Evolutionary conservation across 345 rosid species (phyloP), one percentile per base, ranked within the genome.

Genomic region (Boechera retrofracta): DNA sequence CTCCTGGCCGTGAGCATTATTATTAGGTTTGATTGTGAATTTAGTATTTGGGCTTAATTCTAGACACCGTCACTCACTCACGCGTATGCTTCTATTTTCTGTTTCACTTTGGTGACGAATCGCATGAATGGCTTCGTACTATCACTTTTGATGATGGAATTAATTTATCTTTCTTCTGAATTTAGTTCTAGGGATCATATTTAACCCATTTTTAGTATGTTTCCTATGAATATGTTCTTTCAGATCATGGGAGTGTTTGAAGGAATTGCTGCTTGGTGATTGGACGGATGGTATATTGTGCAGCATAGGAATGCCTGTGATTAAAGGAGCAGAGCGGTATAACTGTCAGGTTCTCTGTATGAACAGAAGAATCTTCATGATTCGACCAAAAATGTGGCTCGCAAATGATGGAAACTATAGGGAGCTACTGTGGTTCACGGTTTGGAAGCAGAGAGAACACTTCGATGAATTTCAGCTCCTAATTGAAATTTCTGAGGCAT

Each of bases 221-320:
- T 53, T 16, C 2, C 0, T 55, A 47, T 42, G 54, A 36, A 48
- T 68, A 9, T 64, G 48, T 6, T 71, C 15, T 35, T 77, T 83
- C 78, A 95, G 98, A 57, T 95, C 16, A 16, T 16, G 99, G 99
- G 98, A 91, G 65, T 89, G 99, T 81, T 86, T 92, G 88, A 91
- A 90, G 74, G 98, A 92, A 31, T 62, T 95, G 77, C 54, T 95
- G 74, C 75, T 86, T 24, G 91, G 93, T 57, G 94, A 92, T 71
- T 89, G 88, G 91, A 92, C 97, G 0, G 91, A 89, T 75, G 96
- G 88, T 28, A 89, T 95, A 70, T 71, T 92, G 32, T 92, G 99
- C 83, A 92, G 99, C 82, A 83, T 95, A 21, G 99, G 99, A 65
- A 92, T 95, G 99, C 99, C 96, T 47, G 73, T 89, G 42, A 83